Percentiles rank a stretch among this genome's conserved stretches.
phyloP scores from a whole-genome alignment of 2,329 filamentous ascomycete genomes.

The Xylogone sp. region DNA sequence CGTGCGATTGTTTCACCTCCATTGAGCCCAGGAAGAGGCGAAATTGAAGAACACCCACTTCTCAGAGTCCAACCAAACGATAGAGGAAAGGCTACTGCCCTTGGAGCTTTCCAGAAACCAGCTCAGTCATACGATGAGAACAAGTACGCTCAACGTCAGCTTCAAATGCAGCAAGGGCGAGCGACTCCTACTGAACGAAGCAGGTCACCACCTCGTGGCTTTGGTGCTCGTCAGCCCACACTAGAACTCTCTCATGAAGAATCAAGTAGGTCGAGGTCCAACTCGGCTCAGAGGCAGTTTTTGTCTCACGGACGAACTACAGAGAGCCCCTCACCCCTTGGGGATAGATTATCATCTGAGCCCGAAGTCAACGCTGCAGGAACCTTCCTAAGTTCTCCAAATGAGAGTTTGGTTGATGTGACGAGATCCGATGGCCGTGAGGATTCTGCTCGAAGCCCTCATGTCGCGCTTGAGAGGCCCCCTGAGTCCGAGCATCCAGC shows the following conservation, averaged over 20 bases:
- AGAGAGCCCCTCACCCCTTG: conserved; percentile 10
- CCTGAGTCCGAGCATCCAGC: conserved; percentile 25
- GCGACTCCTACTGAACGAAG: conserved; percentile 49
- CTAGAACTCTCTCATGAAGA: conserved; percentile 42
- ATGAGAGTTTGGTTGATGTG: conserved; percentile 11
- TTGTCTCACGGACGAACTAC: conserved; percentile 16
- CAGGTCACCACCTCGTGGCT: conserved; percentile 19
- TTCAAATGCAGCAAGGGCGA: conserved; percentile 74
- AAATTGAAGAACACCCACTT: conserved; percentile 61
- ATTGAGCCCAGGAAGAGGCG: conserved; percentile 67
- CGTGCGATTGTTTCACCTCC: conserved; percentile 45
- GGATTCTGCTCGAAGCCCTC: conserved; percentile 17
- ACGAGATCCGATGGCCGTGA: conserved; percentile 10
- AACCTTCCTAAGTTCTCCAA: conserved; percentile 23
- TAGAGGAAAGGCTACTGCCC: conserved; percentile 74
- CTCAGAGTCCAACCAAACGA: conserved; percentile 73
- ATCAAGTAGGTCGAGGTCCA: conserved; percentile 45
- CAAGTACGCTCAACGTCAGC: conserved; percentile 76
- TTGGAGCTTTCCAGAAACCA: conserved; percentile 70
- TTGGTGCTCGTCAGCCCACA: conserved; percentile 16
- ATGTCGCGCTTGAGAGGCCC: conserved; percentile 20
- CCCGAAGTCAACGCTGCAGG: conserved; percentile 5
- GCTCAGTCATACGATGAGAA: conserved; percentile 76
- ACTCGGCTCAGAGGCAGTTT: conserved; percentile 36
- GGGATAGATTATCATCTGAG: conserved; percentile 5